Evolutionary conservation across 2,329 filamentous ascomycete genomes (phyloP).

Genomic region (Ascomycota sp.): DNA sequence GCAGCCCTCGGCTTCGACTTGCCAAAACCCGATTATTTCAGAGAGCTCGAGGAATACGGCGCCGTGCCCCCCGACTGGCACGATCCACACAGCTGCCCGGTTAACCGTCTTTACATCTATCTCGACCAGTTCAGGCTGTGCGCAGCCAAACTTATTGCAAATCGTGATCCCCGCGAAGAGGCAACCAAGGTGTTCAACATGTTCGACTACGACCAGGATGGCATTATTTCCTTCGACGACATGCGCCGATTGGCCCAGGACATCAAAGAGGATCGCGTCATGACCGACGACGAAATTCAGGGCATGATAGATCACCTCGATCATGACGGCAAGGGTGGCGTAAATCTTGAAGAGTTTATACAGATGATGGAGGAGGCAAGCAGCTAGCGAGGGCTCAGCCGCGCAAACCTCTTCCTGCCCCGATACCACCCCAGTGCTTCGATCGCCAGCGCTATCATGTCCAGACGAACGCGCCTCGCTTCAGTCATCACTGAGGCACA

Average conservation of each 20-base stretch:
- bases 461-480: no score
- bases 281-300: slow-evolving; percentile 76
- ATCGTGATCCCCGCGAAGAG: slow-evolving; percentile 73
- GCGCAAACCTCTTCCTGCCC: no score
- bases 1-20: slow-evolving; percentile 89
- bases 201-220: slow-evolving; percentile 84
- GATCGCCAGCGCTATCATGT: no score
- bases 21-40: slow-evolving; percentile 63
- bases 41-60: slow-evolving; percentile 61
- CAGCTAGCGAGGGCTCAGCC: slow-evolving; percentile 4
- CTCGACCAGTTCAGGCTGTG: slow-evolving; percentile 37
- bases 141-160: slow-evolving; percentile 60
- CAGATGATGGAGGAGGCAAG: slow-evolving; percentile 31
- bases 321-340: slow-evolving; percentile 70
- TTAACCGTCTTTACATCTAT: slow-evolving; percentile 25
- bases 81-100: slow-evolving; percentile 18
- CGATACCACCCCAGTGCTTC: no score
- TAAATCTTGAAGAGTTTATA: slow-evolving; percentile 46
- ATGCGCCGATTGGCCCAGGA: slow-evolving; percentile 71
- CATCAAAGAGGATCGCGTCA: slow-evolving; percentile 53
- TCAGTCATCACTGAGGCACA: no score
- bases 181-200: slow-evolving; percentile 76
- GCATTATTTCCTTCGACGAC: slow-evolving; percentile 73
- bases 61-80: slow-evolving; percentile 40
- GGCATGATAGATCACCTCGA: slow-evolving; percentile 99